A percentile compares a stretch with the other conserved stretches of the same genome.
Evolutionary conservation across 768 basidiomycete species (phyloP).

Genomic region (Kwoniella bestiolae): DNA sequence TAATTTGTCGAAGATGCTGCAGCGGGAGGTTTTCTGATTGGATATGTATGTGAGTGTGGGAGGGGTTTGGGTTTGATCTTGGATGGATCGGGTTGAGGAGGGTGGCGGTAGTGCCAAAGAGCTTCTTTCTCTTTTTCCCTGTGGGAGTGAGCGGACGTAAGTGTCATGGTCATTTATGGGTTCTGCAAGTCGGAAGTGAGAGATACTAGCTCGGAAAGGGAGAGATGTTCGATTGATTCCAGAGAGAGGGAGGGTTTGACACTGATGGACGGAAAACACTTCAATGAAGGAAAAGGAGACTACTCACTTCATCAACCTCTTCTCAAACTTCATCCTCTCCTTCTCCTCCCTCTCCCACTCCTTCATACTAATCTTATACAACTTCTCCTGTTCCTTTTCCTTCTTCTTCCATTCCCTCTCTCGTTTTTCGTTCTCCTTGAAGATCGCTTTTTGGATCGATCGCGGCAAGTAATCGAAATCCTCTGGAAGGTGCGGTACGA

Average conservation of each 20-base stretch:
- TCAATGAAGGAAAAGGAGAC: background rate
- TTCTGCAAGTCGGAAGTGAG: no score
- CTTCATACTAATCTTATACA: slow-evolving; percentile 13
- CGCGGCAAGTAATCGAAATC: slow-evolving; percentile 5
- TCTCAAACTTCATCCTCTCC: slow-evolving; percentile 21
- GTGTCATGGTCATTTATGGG: no score
- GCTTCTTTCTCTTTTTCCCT: slow-evolving; percentile 28
- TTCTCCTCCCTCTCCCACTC: slow-evolving; percentile 25
- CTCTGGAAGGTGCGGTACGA: slow-evolving; percentile 3
- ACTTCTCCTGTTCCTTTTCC: slow-evolving; percentile 18
- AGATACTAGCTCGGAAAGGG: no score
- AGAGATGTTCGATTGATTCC: no score
- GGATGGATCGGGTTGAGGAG: slow-evolving; percentile 1
- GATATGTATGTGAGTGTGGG: background rate
- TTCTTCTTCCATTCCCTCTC: slow-evolving; percentile 14
- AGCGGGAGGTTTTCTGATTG: slow-evolving; percentile 4
- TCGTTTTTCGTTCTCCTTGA: slow-evolving; percentile 16
- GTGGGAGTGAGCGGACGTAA: no score
- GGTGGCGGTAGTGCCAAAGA: slow-evolving; percentile 30
- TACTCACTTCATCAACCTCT: slow-evolving; percentile 37
- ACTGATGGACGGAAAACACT: background rate
- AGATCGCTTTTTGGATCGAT: background rate
- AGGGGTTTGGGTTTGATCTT: background rate
- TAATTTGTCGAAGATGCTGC: background rate
- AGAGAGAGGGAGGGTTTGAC: background rate